Base-by-base conservation (phyloP, 2,329 filamentous ascomycete genomes). In the Monosporascus sp. region DNA sequence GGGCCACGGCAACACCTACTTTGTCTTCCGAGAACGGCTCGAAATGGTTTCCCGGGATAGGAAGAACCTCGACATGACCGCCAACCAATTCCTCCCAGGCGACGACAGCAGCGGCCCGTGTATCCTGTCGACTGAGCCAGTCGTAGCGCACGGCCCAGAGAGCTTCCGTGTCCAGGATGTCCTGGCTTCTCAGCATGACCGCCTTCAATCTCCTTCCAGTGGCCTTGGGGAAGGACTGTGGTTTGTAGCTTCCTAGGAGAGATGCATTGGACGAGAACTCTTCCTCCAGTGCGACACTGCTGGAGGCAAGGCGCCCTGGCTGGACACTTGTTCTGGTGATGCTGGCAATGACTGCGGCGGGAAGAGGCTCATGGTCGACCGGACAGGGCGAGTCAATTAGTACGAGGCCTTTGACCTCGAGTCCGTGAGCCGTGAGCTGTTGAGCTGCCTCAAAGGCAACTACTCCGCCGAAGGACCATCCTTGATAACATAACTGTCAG, bases 401-500 rank as follows among this genome's bases (percentile, higher is more conserved):
- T 9, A 77, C 62, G 11, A 76, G 61, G 11, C 69, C 68, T 20
- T 68, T 65, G 20, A 74, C 71, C 25, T 58, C 62, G 49, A 74
- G 68, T 5, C 72, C 72, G 27, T 67, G 61, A 27, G 66, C 62
- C 24, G 70, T 66, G 7, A 77, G 63, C 25, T 72, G 67, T 15
- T 68, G 68, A 2, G 73, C 72, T 4, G 71, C 72, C 51, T 80
- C 76, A 58, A 75, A 83, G 15, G 81, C 79, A 50, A 78, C 74
- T 41, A 82, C 77, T 11, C 81, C 80, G 36, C 82, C 82, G 5
- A 79, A 79, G 17, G 77, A 83, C 81, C 81, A 85, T 52, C 76
- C 78, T 1, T 83, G 67, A 50, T 74, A 68, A 64, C 81, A 82
- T 2, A 78, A 76, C 0, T 80, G 20, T 38, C 35, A 24, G 49